Evolutionary conservation across 2,329 filamentous ascomycete genomes (phyloP), one percentile per base, ranked within the genome.

Genomic region (Penicillium italicum): DNA sequence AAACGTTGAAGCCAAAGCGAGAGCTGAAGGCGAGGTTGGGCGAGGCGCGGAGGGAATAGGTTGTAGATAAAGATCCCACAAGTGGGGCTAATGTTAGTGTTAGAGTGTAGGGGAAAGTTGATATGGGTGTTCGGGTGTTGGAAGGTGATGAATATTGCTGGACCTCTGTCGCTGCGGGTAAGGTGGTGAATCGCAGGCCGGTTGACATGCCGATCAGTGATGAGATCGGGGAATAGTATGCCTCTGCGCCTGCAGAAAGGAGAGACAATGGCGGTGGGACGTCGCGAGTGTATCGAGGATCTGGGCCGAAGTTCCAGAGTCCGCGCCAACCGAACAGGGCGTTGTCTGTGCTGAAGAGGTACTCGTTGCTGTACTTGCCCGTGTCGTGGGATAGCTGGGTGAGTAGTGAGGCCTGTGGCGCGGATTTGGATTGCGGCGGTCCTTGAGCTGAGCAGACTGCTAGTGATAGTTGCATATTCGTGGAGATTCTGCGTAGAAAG

Each of bases 1-100:
- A 97, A 47, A 97, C 89, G 68, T 99, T 99, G 76, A 99, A 99
- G 69, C 95, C 91, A 76, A 97, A 93, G 47, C 89, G 86, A 22
- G 91, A 95, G 61, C 91, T 94, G 47, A 99, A 82, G 11, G 91
- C 89, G 63, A 96, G 84, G 66, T 91, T 85, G 33, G 84, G 84
- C 3, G 91, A 91, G 2, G 93, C 93, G 67, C 90, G 88, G 45
- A 97, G 90, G 0, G 94, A 90, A 72, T 99, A 99, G 16, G 86
- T 96, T 34, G 91, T 90, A 55, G 89, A 92, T 57, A 99, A 81
- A 69, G 90, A 96, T 18, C 94, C 94, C 85, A 97, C 97, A 46
- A 99, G 79, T 4, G 94, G 94, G 65, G 96, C 97, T 46, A 97
- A 75, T 8, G 93, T 97, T 65, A 97, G 77, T 1, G 94, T 97